Base-by-base conservation (phyloP, 2,329 filamentous ascomycete species). In the Dendrostoma leiphaemia region DNA sequence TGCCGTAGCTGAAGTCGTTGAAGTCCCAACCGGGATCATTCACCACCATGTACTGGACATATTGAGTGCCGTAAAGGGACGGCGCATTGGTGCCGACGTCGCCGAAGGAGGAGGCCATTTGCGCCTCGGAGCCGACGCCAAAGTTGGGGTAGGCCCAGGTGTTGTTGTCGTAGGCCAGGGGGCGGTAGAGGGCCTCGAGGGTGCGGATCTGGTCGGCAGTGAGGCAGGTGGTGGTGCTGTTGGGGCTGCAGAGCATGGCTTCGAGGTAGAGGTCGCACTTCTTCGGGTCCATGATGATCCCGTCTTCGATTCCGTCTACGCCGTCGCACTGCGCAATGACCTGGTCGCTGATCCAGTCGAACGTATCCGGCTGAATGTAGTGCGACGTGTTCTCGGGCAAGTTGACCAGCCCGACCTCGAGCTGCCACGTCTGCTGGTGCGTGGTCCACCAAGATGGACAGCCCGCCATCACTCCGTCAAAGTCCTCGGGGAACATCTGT, bases 381-480 rank as follows among this genome's bases (percentile, higher is more conserved):
- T 15, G 67, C 57, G 0, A 69, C 64, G 29, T 82, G 48, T 75
- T 71, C 1, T 73, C 65, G 0, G 72, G 69, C 3, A 71, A 71
- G 19, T 65, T 67, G 0, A 76, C 76, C 38, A 78, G 69, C 60
- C 81, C 81, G 62, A 71, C 75, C 13, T 69, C 68, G 59, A 74
- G 70, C n/a, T 7, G 69, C 60, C 67, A 73, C 3, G 63, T 65
- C 50, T 72, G 64, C 3, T 71, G 60, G 40, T 63, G 61, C 49
- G 65, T 67, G 45, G 70, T 71, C 55, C 67, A 64, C 10, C 69
- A 57, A 6, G 78, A 78, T 6, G 71, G 69, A 12, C 64, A 62
- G 3, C 78, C 76, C 2, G 78, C 80, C 1, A 84, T 65, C 17
- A 83, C 74, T 21, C 81, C 81, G 48, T 85, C 80, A 49, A 82